Evolutionary conservation across 257 asterid species (phyloP), one percentile per base, ranked within the genome.

Genomic region (Lavandula angustifolia): DNA sequence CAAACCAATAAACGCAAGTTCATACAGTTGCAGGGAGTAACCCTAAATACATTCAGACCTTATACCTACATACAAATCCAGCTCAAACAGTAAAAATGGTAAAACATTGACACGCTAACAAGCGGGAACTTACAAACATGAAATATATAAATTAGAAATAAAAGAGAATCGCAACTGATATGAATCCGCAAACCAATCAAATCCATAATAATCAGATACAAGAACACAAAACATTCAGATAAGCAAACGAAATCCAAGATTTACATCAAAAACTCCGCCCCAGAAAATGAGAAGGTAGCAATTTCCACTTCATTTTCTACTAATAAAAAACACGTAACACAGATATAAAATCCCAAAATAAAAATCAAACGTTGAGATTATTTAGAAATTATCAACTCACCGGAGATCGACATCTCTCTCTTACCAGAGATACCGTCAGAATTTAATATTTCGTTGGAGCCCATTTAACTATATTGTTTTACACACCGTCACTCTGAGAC

Each of bases 371-470:
- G 10, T 44, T 0, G 47, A 33, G 58, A 32, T 10, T 33, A 66
- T 0, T 9, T 3, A 11, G 17, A 56, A 50, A 8, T 33, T 43
- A 64, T 62, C 38, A 54, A 68, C 81, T 66, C 58, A 71, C 87
- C 85, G 27, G 87, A 76, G 70, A 79, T 79, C 75, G 83, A 68
- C 80, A 77, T 72, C 65, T 73, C 77, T 64, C 50, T 76, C 31
- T 62, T 67, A 38, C 38, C 60, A 16, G 78, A 54, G 55, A 9
- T 6, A 34, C 66, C 12, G 50, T 46, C 48, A 35, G 75, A 54
- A 52, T 44, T 65, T 34, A 61, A 55, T 14, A 59, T 62, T 17
- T 70, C 64, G 58, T 62, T 16, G 62, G 76, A 76, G 13, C 71
- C 78, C 80, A 66, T 78, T 31, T 35, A 9, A 14, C 63, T 69